Evolutionary conservation across 345 rosid species (phyloP).

Genomic region (Euphorbia peplus): DNA sequence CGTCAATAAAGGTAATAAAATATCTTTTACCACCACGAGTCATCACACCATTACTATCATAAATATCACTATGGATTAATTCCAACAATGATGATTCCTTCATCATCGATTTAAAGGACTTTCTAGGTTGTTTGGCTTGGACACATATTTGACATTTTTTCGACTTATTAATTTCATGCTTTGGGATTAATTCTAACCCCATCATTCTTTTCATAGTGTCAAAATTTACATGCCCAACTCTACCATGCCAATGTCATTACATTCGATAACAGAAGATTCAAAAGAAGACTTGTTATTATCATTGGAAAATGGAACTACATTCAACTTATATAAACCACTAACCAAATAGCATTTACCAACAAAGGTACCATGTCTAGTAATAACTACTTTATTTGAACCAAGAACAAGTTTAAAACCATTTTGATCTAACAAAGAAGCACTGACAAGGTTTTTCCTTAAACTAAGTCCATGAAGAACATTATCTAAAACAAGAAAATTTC

Average conservation of each 20-base stretch:
- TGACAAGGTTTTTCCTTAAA: neutral
- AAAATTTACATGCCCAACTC: neutral
- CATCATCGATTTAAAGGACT: neutral
- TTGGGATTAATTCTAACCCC: neutral
- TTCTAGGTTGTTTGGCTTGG: neutral
- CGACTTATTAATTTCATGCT: neutral
- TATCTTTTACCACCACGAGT: neutral
- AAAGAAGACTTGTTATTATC: neutral
- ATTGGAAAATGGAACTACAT: neutral
- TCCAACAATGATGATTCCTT: neutral
- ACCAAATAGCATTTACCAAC: neutral
- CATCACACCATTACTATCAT: neutral
- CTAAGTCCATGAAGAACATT: neutral
- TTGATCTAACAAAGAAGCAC: neutral
- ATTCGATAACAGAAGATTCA: neutral
- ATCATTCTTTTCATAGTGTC: constrained; percentile 7
- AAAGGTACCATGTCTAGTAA: neutral
- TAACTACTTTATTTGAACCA: neutral
- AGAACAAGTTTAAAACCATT: neutral
- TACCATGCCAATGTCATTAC: too few relatives aligned
- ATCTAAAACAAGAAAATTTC: neutral
- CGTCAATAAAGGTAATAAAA: neutral
- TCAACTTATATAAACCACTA: neutral
- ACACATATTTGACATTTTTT: constrained; percentile 1
- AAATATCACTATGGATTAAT: neutral